These are phyloP conservation scores for Epichloe gansuensis DNA, from an alignment of 2,329 filamentous ascomycete genomes.

Conservation along the genomic window DNA sequence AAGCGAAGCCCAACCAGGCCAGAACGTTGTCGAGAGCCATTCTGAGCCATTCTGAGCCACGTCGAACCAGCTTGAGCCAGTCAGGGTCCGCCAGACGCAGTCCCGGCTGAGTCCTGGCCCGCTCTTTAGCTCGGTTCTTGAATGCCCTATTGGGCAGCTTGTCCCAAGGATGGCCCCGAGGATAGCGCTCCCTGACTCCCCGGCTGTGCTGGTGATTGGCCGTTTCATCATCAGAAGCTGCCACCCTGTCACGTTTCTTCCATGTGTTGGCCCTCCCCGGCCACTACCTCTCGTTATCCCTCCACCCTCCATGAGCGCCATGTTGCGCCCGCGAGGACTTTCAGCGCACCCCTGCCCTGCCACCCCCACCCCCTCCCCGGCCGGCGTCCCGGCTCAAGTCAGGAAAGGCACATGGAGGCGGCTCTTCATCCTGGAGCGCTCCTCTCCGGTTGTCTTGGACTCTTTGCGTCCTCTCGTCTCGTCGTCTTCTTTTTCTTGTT, in stretches of 20 bases:
- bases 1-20: neutral
- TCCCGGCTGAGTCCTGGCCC: constrained; percentile 27
- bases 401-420: constrained; percentile 6
- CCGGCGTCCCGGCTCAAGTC: constrained; percentile 5
- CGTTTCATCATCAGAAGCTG: constrained; percentile 39
- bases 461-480: constrained; percentile 2
- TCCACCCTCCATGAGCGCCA: constrained; percentile 10
- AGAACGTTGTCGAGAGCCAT: constrained; percentile 1
- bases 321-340: neutral
- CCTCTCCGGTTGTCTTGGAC: neutral
- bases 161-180: constrained; percentile 23
- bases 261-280: constrained; percentile 35
- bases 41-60: neutral
- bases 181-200: constrained; percentile 22
- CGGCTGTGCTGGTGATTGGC: constrained; percentile 32
- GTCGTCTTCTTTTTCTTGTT: neutral
- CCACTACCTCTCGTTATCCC: constrained; percentile 11
- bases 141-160: constrained; percentile 39
- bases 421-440: neutral
- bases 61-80: neutral
- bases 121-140: constrained; percentile 33
- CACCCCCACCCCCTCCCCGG: constrained; percentile 1
- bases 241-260: constrained; percentile 37
- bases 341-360: neutral
- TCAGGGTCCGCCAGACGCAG: constrained; percentile 13